Evolutionary conservation across 2,329 filamentous ascomycete genomes (phyloP), one percentile per base, ranked within the genome.

Genomic region (Colletotrichum incanum): DNA sequence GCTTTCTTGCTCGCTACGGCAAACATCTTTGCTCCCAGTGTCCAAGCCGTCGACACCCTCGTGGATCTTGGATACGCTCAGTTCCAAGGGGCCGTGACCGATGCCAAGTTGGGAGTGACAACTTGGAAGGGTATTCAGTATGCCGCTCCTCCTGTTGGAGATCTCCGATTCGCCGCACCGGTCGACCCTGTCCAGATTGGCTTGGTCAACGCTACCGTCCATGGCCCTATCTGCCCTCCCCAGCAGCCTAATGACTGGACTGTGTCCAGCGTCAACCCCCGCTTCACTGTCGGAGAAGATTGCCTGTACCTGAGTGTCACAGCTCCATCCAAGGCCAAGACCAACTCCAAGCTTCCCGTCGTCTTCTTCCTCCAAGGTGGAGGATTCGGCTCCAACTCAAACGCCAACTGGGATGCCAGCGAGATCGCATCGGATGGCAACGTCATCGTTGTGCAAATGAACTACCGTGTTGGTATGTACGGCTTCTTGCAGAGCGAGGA

Each of bases 61-160:
- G 90, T 94, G 18, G 85, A 93, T 73, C 84, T 95, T 28, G 87
- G 86, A 3, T 95, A 95, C 78, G 87, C 91, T 39, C 87, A 85
- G 34, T 94, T 95, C 77, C 80, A 85, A 61, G 93, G 93, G 18
- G 60, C 65, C 34, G 72, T 72, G 0, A 67, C 70, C 3, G 56
- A 69, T 11, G 80, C 83, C 5, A 77, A 84, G 1, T 82, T 87
- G 1, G 92, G 91, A 1, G 83, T 94, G 59, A 90, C 88, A 2
- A 87, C 92, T 79, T 96, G 93, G 92, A 86, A 94, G 9, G 93
- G 93, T 1, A 89, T 96, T 74, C 89, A 93, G 54, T 96, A 90
- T 82, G 93, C 93, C 1, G 90, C 92, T 6, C 85, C 93, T 18
- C 93, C 93, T 0, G 68, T 93, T 2, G 92, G 91, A 1, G 76